Base-by-base conservation (phyloP, 192 early-diverging fungal genomes). In the Linnemannia hyalina region DNA sequence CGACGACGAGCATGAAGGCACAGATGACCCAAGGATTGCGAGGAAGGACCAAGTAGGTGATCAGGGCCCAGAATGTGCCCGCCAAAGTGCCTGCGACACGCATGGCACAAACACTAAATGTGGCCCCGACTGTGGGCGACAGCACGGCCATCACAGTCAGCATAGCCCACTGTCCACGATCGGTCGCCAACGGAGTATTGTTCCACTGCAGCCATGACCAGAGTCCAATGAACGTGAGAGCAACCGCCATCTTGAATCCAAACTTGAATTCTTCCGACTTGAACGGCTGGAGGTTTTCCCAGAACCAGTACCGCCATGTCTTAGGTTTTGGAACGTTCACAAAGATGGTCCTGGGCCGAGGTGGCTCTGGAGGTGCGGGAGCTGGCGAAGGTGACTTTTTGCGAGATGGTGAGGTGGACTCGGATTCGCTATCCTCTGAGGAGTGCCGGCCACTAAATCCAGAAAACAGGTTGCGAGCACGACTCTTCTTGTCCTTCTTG, bases 141-240 rank as follows among this genome's bases (percentile, higher is more conserved):
- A 89, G 49, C 13, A 89, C 65, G n/a, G 83, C 70, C 68, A 90
- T 76, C 1, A 91, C 89, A 3, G 91, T 88, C 80, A 92, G 55
- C 49, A 85, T 80, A n/a, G 90, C 81, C 91, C 91, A 92, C 72
- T 90, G 90, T 32, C 91, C 90, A 52, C 90, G 85, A 42, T 85
- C 87, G 18, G 40, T 71, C 13, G 73, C 55, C 36, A 89, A 79
- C 55, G 80, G 73, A 0, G 36, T 70, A 26, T 47, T 73, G 57
- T 82, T 86, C 29, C 82, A 79, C 1, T 83, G 78, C 22, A 92
- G 44, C 70, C 88, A 92, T 1, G 91, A 89, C 52, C 85, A 88
- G 8, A 90, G 46, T 70, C 85, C 84, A 35, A 90, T 73, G 18
- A 89, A 74, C 0, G 80, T 63, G 1, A 92, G 79, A 18, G 85